Conservation (phyloP, 495 filamentous ascomycete species). For the Penicillium salamii region DNA sequence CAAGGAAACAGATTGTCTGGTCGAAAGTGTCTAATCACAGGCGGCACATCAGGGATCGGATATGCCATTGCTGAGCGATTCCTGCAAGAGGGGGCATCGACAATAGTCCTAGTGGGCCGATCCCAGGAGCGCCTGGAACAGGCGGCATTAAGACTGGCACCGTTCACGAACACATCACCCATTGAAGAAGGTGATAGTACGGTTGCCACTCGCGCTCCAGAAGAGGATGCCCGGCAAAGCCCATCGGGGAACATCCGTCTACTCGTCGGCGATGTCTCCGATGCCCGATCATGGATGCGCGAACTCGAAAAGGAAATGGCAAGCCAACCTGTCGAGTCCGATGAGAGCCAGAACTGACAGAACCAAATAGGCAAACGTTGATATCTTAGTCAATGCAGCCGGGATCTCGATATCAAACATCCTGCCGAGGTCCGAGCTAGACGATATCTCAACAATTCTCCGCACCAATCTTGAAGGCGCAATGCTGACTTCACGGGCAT, state of each 20-base stretch:
- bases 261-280: conserved; percentile 48
- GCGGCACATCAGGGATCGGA: conserved; percentile 64
- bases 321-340: not conserved
- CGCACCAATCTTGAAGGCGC: conserved; percentile 70
- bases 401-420: conserved; percentile 62
- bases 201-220: conserved; percentile 19
- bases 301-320: conserved; percentile 45
- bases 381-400: conserved; percentile 75
- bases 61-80: conserved; percentile 65
- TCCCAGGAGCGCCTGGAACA: conserved; percentile 37
- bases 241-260: conserved; percentile 21
- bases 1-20: conserved; percentile 31
- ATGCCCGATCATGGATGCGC: conserved; percentile 42
- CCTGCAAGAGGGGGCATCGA: conserved; percentile 56
- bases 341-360: not conserved
- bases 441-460: conserved; percentile 49
- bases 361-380: conserved; percentile 38
- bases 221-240: conserved; percentile 9
- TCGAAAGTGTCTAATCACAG: conserved; percentile 58
- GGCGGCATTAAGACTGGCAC: conserved; percentile 25
- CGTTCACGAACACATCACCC: not conserved
- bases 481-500: conserved; percentile 58
- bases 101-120: conserved; percentile 53
- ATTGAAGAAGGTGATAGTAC: not conserved
- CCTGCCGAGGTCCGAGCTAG: conserved; percentile 43